Evolutionary conservation across 495 filamentous ascomycete species (phyloP).

Genomic region (Amphirosellinia nigrospora): DNA sequence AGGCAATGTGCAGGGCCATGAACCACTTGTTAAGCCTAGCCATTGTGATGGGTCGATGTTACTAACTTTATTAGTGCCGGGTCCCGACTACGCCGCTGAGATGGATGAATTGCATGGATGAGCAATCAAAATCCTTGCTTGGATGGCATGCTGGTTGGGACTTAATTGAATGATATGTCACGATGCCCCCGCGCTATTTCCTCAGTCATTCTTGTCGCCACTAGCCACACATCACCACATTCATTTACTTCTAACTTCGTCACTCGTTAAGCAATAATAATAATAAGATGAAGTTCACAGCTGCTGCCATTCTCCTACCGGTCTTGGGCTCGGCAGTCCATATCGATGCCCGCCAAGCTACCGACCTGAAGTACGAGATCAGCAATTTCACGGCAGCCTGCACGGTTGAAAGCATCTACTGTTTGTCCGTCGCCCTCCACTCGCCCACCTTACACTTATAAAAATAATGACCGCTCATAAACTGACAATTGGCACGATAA

Average conservation of each 20-base stretch:
- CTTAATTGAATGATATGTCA: neutral
- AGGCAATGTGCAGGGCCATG: neutral
- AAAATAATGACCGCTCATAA: neutral
- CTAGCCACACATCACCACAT: neutral
- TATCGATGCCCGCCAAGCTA: neutral
- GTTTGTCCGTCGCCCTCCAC: neutral
- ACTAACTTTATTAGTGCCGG: neutral
- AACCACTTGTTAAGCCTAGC: too few relatives aligned
- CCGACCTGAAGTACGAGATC: constrained; percentile 6
- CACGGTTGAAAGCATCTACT: neutral
- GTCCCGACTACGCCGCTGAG: neutral
- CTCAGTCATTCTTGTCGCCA: neutral
- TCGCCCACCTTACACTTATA: neutral
- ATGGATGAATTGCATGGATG: neutral
- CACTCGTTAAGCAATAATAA: neutral
- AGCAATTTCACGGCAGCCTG: constrained; percentile 2
- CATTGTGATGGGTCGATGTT: neutral
- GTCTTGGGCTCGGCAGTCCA: neutral
- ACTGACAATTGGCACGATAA: neutral
- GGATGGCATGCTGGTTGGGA: neutral
- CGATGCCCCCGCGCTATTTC: neutral
- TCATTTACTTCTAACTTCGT: neutral
- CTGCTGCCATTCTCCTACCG: neutral
- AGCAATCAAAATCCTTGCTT: neutral
- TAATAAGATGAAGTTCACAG: constrained; percentile 14